Evolutionary conservation across 108 stramenopile species (phyloP).

Genomic region (Discostella stelligeroides): DNA sequence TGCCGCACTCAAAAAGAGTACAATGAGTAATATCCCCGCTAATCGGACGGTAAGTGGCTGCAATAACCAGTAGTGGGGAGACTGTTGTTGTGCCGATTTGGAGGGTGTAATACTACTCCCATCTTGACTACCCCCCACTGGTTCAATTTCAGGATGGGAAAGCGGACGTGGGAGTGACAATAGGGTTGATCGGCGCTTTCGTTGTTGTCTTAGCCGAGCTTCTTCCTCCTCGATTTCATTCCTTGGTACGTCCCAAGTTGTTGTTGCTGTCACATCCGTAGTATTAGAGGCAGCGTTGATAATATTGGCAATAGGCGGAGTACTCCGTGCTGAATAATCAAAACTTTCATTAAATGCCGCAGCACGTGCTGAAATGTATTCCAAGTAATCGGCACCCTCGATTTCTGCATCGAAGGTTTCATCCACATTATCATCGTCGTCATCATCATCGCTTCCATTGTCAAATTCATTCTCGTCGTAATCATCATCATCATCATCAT

Average conservation of each 20-base stretch:
- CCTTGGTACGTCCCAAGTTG: too few relatives aligned
- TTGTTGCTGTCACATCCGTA: too few relatives aligned
- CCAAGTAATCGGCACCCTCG: slow-evolving; percentile 26
- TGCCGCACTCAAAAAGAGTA: slow-evolving; percentile 20
- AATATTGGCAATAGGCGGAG: too few relatives aligned
- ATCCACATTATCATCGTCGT: slow-evolving; percentile 19
- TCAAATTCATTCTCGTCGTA: too few relatives aligned
- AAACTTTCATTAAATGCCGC: slow-evolving; percentile 6
- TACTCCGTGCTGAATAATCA: not conserved
- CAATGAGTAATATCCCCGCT: slow-evolving; percentile 10
- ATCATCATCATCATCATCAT: slow-evolving; percentile 24
- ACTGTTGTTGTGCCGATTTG: not conserved
- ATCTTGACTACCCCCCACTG: too few relatives aligned
- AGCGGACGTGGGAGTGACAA: too few relatives aligned
- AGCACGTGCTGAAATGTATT: not conserved
- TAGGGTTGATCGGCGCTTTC: too few relatives aligned
- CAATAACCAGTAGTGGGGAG: not conserved
- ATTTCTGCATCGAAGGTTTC: slow-evolving; percentile 13
- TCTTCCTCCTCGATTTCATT: too few relatives aligned
- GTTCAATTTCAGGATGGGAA: too few relatives aligned
- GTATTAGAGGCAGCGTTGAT: too few relatives aligned
- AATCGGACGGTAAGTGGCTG: slow-evolving; percentile 24
- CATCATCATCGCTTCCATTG: slow-evolving; percentile 18
- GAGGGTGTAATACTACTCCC: too few relatives aligned
- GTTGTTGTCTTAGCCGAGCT: too few relatives aligned